Percentiles rank a stretch among this genome's conserved stretches.
Evolutionary conservation across 164 flowering plant genomes (phyloP).

Genomic region (Paratinospora sagittata): DNA sequence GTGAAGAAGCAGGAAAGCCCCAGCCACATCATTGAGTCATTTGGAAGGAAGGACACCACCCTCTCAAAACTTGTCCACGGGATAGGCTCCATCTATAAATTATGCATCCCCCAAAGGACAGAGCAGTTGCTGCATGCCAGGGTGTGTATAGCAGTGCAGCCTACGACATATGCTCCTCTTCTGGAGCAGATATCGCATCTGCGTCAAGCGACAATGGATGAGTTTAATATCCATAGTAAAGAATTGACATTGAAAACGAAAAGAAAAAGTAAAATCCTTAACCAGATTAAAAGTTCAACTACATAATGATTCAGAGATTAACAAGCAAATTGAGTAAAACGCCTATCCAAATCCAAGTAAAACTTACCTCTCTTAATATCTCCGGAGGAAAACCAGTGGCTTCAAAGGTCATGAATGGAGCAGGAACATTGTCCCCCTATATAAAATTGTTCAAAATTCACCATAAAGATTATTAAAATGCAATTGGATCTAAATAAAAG

Average conservation of each 20-base stretch:
- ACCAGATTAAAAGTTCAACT: not conserved
- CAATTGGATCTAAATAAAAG: constrained; percentile 6
- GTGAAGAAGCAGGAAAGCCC: constrained; percentile 57
- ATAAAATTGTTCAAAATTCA: constrained; percentile 17
- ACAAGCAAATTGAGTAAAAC: not conserved
- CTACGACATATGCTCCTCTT: constrained; percentile 97
- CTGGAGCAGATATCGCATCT: constrained; percentile 99
- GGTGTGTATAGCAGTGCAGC: constrained; percentile 76
- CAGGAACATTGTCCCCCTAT: constrained; percentile 79
- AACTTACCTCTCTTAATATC: constrained; percentile 70
- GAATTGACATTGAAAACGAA: constrained; percentile 1
- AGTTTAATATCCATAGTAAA: constrained; percentile 29
- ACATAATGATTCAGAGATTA: not conserved
- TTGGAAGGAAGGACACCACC: constrained; percentile 52
- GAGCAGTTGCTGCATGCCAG: constrained; percentile 49
- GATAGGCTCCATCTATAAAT: constrained; percentile 75
- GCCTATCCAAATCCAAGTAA: constrained; percentile 5
- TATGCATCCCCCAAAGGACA: constrained; percentile 81
- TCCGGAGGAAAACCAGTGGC: constrained; percentile 75
- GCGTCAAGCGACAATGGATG: constrained; percentile 68
- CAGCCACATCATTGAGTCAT: constrained; percentile 56
- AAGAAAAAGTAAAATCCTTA: not conserved
- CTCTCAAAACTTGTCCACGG: constrained; percentile 28
- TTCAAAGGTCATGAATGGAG: constrained; percentile 82
- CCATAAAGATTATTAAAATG: not conserved